These are phyloP conservation scores for Vaccinium myrtillus DNA, from an alignment of 148 eudicot genomes.

Conservation along the genomic window DNA sequence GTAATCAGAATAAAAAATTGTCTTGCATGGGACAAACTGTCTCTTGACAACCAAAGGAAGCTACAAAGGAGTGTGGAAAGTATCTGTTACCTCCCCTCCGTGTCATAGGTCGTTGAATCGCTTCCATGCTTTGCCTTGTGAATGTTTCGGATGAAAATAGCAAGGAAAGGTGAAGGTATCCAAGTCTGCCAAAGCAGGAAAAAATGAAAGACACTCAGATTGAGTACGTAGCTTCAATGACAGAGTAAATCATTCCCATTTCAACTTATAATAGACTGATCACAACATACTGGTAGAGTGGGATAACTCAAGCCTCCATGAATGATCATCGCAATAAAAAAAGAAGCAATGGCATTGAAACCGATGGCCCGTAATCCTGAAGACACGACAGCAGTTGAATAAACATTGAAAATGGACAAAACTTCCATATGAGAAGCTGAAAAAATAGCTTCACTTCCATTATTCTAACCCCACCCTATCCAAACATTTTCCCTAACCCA, in stretches of 20 bases:
- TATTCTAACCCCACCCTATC: not conserved
- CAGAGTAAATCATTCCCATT: not conserved
- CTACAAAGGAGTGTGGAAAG: not conserved
- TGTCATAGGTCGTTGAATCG: constrained; percentile 60
- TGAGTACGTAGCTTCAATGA: not conserved
- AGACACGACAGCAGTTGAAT: not conserved
- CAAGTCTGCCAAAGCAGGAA: constrained; percentile 45
- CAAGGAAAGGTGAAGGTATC: constrained; percentile 64
- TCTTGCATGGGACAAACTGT: not conserved
- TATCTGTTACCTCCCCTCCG: constrained; percentile 61
- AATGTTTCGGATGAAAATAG: constrained; percentile 58
- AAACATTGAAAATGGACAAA: not conserved
- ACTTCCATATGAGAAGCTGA: not conserved
- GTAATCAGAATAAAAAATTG: not conserved
- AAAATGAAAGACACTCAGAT: not conserved
- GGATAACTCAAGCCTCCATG: constrained; percentile 50
- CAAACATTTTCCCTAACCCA: not conserved
- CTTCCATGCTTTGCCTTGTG: constrained; percentile 80
- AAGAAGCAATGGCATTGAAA: constrained; percentile 40
- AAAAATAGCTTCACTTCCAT: not conserved
- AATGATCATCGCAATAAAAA: constrained; percentile 32
- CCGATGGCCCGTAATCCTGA: constrained; percentile 52
- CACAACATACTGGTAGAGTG: constrained; percentile 43
- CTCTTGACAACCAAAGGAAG: not conserved
- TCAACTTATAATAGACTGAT: not conserved